Base-by-base conservation (phyloP, 257 asterid genomes). In the Salvia splendens region DNA sequence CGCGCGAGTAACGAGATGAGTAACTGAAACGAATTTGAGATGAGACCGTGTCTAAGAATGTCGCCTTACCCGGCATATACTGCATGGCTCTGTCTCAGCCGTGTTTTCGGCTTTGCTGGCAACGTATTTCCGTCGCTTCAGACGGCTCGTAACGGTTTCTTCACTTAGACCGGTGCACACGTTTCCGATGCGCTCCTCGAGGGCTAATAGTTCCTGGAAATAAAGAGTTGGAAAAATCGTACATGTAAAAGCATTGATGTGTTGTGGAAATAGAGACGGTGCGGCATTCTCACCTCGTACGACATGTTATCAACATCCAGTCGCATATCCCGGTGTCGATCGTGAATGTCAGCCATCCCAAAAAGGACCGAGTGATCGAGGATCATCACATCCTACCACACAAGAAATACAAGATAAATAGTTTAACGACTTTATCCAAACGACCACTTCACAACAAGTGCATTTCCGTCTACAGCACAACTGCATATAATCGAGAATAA, bases 231-330 rank as follows among this genome's bases (percentile, higher is more conserved):
- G 4, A 6, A 9, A 67, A 17, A 41, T 33, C 12, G 2, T 54
- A 24, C 58, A n/a, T 14, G 16, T 48, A 41, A 38, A 24, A 16
- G 42, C 5, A 12, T 50, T 24, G 45, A 11, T 16, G 54, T n/a
- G 59, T 30, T 5, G 0, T 4, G 8, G 30, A 47, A 33, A 10
- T 47, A 55, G 5, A 61, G 45, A 5, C 1, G 0, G 8, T 6
- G n/a, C 30, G n/a, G 61, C 43, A 32, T 62, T 12, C 70, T 50
- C 58, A 86, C 94, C 88, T 86, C 94, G 47, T 86, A 86, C 40
- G 92, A 83, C 92, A 86, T 86, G 85, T 83, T 83, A 74, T 86
- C 92, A 12, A 86, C 89, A 74, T 86, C 92, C 71, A 86, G 66
- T 14, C 89, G 85, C 92, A 86, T 86, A 49, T 83, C 92, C 70